phyloP scores from a whole-genome alignment of 805 yeast genomes.

The Metschnikowia baotianmanensis region DNA sequence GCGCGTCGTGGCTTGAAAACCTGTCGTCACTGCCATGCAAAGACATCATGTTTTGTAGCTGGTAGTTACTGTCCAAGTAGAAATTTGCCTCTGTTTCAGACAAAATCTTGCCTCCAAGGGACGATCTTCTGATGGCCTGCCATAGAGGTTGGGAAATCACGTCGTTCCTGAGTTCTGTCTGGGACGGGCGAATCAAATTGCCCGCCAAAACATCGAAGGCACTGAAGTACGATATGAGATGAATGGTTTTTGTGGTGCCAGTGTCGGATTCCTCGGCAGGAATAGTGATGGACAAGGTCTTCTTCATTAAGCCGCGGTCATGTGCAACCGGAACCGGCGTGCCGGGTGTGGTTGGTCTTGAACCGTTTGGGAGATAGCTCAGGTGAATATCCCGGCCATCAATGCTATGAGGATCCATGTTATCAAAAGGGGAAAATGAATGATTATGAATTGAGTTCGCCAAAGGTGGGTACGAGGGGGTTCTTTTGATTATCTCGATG shows the following conservation, averaged over 20 bases:
- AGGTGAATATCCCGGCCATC: background rate
- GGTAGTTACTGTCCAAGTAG: slow-evolving; percentile 44
- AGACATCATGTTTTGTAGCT: slow-evolving; percentile 36
- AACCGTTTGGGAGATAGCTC: background rate
- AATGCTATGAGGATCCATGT: background rate
- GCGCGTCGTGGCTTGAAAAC: background rate
- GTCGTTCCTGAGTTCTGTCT: slow-evolving; percentile 49
- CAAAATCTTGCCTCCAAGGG: slow-evolving; percentile 55
- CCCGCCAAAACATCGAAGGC: slow-evolving; percentile 70
- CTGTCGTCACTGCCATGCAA: slow-evolving; percentile 1
- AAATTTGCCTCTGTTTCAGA: slow-evolving; percentile 51
- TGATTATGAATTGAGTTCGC: background rate
- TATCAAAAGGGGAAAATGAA: slow-evolving; percentile 5
- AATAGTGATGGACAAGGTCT: slow-evolving; percentile 70
- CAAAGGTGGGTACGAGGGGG: background rate
- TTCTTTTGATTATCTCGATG: background rate
- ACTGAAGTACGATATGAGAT: slow-evolving; percentile 75
- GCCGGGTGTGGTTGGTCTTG: background rate
- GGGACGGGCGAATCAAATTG: slow-evolving; percentile 55
- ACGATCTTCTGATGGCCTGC: slow-evolving; percentile 55
- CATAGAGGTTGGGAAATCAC: slow-evolving; percentile 48
- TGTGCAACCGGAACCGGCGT: slow-evolving; percentile 6
- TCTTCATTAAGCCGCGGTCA: slow-evolving; percentile 66
- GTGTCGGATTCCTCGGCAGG: slow-evolving; percentile 22
- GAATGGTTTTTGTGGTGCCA: slow-evolving; percentile 49